phyloP scores from a whole-genome alignment of 2,329 filamentous ascomycete species.

The Ceratocystis cacaofunesta region DNA sequence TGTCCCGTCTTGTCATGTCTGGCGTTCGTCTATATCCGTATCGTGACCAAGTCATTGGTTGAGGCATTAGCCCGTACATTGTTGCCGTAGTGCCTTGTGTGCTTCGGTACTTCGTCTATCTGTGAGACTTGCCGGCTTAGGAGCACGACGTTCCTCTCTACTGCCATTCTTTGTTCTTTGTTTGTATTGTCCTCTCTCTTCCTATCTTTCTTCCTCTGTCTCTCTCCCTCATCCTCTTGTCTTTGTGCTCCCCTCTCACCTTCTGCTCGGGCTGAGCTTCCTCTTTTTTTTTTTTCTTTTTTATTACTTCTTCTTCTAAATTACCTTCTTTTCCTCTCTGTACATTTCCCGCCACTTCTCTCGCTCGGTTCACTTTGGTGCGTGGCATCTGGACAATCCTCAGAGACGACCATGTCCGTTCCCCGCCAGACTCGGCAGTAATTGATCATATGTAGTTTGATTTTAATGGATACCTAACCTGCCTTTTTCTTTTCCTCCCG shows the following conservation, averaged over 20 bases:
- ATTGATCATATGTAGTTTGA: constrained; percentile 1
- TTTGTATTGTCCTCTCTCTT: background rate
- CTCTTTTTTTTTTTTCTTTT: background rate
- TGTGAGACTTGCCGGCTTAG: no score
- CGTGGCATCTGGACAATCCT: background rate
- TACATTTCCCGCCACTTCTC: background rate
- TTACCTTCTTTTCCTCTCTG: background rate
- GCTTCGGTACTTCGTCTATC: no score
- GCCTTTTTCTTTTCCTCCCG: background rate
- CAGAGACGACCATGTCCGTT: no score
- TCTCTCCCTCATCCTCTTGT: background rate
- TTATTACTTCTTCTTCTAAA: background rate
- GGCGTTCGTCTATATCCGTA: no score
- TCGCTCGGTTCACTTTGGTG: background rate
- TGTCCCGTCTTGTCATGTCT: background rate
- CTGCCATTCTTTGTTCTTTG: background rate
- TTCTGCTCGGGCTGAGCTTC: background rate
- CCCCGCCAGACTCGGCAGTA: no score
- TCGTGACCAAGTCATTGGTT: no score
- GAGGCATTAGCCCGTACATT: no score
- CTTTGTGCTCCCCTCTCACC: background rate
- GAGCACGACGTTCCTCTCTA: background rate
- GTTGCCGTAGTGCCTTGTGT: no score
- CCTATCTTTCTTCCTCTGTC: background rate
- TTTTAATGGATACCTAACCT: constrained; percentile 2